phyloP scores from a whole-genome alignment of 148 eudicot genomes.

The Vaccinium darrowii region DNA sequence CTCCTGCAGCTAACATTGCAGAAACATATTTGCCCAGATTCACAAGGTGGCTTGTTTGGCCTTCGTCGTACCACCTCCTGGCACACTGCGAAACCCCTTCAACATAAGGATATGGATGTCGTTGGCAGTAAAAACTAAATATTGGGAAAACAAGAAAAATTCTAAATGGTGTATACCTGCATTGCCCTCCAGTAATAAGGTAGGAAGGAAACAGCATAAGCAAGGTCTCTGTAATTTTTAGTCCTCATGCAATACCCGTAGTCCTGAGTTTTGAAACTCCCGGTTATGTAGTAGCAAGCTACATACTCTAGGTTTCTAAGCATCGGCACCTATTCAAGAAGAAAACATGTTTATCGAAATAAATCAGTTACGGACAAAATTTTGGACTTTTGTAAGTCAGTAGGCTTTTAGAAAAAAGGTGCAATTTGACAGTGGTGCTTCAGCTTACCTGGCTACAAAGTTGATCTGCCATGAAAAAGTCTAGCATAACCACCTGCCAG shows the following conservation, averaged over 20 bases:
- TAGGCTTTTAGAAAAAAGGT: neutral
- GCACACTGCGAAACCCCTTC: constrained; percentile 61
- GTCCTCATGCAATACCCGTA: constrained; percentile 75
- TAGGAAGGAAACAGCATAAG: constrained; percentile 91
- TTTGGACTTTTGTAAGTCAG: neutral
- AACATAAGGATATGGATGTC: neutral
- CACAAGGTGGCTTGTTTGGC: constrained; percentile 67
- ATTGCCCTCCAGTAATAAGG: constrained; percentile 99
- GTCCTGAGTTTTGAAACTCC: constrained; percentile 91
- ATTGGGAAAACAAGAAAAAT: constrained; percentile 9
- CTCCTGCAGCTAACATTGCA: constrained; percentile 98
- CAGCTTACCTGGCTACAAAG: constrained; percentile 89
- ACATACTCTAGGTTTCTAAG: constrained; percentile 81
- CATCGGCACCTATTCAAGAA: constrained; percentile 64
- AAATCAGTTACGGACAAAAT: neutral
- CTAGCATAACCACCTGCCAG: constrained; percentile 86
- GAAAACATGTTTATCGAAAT: neutral
- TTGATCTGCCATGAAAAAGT: constrained; percentile 99
- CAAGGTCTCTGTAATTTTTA: constrained; percentile 69
- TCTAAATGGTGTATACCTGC: constrained; percentile 52
- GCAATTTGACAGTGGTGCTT: neutral
- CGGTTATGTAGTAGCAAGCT: constrained; percentile 89
- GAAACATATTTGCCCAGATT: constrained; percentile 96
- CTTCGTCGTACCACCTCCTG: constrained; percentile 97
- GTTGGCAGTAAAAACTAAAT: neutral